Evolutionary conservation across 768 basidiomycete species (phyloP).

Genomic region (Lentinula raphanica): DNA sequence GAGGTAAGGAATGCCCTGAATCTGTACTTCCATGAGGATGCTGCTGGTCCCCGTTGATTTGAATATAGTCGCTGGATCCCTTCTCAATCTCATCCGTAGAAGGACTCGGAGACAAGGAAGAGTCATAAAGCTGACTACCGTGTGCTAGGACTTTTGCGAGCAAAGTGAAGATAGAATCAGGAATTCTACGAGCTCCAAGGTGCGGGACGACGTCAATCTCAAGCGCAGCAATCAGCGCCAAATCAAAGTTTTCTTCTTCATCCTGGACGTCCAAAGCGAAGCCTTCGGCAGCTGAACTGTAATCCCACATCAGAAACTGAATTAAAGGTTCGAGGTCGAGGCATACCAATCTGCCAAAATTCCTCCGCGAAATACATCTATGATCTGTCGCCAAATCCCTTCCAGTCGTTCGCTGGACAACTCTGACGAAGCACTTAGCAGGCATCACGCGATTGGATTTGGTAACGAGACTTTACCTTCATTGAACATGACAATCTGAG

Average conservation of each 20-base stretch:
- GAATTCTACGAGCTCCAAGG: conserved; percentile 61
- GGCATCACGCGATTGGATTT: not conserved
- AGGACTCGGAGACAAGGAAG: not conserved
- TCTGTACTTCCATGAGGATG: conserved; percentile 57
- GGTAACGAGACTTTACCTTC: conserved; percentile 37
- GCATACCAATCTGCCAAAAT: conserved; percentile 82
- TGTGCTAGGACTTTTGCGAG: conserved; percentile 68
- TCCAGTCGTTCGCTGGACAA: conserved; percentile 64
- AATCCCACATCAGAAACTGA: not conserved
- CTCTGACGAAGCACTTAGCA: conserved; percentile 25
- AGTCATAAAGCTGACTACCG: conserved; percentile 62
- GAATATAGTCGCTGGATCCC: conserved; percentile 25
- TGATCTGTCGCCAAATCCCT: conserved; percentile 79
- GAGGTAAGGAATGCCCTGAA: conserved; percentile 47
- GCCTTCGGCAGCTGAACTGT: conserved; percentile 53
- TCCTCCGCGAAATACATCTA: conserved; percentile 77
- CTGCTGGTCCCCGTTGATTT: conserved; percentile 29
- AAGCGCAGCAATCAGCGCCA: conserved; percentile 69
- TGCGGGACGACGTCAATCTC: conserved; percentile 79
- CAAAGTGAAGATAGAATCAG: conserved; percentile 63
- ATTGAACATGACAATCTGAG: conserved; percentile 45
- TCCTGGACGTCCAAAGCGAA: conserved; percentile 64
- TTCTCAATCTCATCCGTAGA: not conserved
- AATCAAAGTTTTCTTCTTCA: conserved; percentile 80
- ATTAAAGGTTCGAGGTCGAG: not conserved